These are phyloP conservation scores for Phaeosphaeriaceae sp. DNA, from an alignment of 2,329 filamentous ascomycete genomes.

Conservation along the genomic window DNA sequence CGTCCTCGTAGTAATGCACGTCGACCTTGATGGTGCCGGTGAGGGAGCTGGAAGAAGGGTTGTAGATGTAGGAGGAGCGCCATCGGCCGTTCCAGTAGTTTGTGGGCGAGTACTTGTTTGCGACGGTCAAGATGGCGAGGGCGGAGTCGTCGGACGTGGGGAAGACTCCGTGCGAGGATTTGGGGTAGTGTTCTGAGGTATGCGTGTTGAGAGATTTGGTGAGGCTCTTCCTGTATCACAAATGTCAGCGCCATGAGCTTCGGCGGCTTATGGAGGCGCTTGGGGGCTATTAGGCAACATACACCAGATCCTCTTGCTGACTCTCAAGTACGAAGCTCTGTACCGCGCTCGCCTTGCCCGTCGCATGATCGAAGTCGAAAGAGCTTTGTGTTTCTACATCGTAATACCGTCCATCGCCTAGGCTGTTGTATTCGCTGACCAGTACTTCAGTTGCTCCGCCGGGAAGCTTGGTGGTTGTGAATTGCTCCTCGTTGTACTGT, in stretches of 20 bases:
- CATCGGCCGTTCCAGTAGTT: slow-evolving; percentile 99
- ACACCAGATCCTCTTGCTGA: slow-evolving; percentile 80
- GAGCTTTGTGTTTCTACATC: slow-evolving; percentile 88
- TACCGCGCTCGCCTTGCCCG: slow-evolving; percentile 82
- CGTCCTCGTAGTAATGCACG: slow-evolving; percentile 99
- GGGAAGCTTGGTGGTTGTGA: slow-evolving; percentile 86
- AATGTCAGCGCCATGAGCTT: slow-evolving; percentile 9
- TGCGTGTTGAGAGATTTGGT: slow-evolving; percentile 79
- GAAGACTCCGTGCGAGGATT: slow-evolving; percentile 81
- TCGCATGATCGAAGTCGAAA: slow-evolving; percentile 85
- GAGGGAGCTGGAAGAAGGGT: slow-evolving; percentile 71
- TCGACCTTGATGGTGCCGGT: slow-evolving; percentile 88
- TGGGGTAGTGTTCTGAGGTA: slow-evolving; percentile 87
- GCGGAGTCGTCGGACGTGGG: slow-evolving; percentile 78
- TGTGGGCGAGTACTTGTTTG: slow-evolving; percentile 96
- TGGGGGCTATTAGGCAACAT: too few relatives aligned
- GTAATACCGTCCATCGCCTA: slow-evolving; percentile 85
- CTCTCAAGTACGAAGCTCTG: slow-evolving; percentile 84
- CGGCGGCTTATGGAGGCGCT: background rate
- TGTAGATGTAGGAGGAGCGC: slow-evolving; percentile 85
- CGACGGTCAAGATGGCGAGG: slow-evolving; percentile 83
- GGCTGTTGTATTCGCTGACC: slow-evolving; percentile 83
- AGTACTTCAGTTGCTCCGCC: slow-evolving; percentile 81
- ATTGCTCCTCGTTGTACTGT: slow-evolving; percentile 96
- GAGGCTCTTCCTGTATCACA: slow-evolving; percentile 75